Evolutionary conservation across 768 basidiomycete species (phyloP).

Genomic region (Rhodotorula kratochvilovae): DNA sequence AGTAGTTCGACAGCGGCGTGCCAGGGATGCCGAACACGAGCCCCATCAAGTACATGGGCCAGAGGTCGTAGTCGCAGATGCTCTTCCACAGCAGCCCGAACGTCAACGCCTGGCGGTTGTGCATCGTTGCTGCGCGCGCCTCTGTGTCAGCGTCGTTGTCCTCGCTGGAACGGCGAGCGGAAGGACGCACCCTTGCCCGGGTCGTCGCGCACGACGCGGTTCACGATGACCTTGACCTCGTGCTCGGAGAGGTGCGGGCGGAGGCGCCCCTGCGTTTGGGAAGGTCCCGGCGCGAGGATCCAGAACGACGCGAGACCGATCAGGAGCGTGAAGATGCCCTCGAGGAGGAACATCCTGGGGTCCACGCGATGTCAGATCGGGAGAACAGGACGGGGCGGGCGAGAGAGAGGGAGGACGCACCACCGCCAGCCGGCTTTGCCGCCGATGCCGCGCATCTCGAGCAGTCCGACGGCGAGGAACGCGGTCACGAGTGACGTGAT

Average conservation of each 20-base stretch:
- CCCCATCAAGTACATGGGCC: constrained; percentile 47
- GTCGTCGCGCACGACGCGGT: constrained; percentile 43
- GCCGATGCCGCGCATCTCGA: constrained; percentile 46
- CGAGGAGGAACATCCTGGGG: constrained; percentile 44
- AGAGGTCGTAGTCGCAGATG: constrained; percentile 45
- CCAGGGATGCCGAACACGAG: constrained; percentile 45
- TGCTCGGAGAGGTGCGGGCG: constrained; percentile 47
- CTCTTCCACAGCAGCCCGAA: constrained; percentile 41
- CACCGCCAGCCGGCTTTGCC: constrained; percentile 48
- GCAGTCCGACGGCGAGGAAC: constrained; percentile 47
- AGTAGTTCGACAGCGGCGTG: constrained; percentile 38
- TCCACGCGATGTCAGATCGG: neutral
- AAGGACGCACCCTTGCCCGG: constrained; percentile 18
- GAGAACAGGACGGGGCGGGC: neutral
- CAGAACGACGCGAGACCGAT: constrained; percentile 47
- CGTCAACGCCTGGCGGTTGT: constrained; percentile 43
- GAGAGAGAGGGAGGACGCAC: constrained; percentile 8
- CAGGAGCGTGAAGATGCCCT: constrained; percentile 40
- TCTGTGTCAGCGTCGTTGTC: too few species aligned
- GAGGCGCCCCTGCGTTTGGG: constrained; percentile 43
- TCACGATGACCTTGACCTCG: constrained; percentile 48
- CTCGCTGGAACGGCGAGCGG: too few species aligned
- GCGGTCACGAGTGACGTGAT: constrained; percentile 14
- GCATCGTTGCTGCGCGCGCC: too few species aligned
- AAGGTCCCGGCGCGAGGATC: constrained; percentile 43